These are phyloP conservation scores for Paraconiothyrium sp. DNA, from an alignment of 2,329 filamentous ascomycete genomes.

Conservation along the genomic window DNA sequence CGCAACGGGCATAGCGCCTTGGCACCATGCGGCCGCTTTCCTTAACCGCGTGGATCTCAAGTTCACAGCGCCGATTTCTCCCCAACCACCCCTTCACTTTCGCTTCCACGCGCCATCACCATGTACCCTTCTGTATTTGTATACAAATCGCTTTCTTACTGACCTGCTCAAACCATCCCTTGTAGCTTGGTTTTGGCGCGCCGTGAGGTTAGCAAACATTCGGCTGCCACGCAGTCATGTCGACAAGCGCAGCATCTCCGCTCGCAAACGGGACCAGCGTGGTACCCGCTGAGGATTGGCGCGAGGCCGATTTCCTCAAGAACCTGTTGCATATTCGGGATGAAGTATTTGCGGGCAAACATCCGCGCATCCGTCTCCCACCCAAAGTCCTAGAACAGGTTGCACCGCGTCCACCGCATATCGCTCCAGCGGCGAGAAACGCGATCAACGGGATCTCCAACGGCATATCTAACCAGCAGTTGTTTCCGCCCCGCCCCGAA, in stretches of 20 bases:
- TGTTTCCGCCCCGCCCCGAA: slow-evolving; percentile 43
- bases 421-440: slow-evolving; percentile 38
- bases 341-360: slow-evolving; percentile 79
- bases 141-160: slow-evolving; percentile 32
- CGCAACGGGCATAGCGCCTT: slow-evolving; percentile 19
- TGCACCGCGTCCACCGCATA: slow-evolving; percentile 45
- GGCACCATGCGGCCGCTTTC: slow-evolving; percentile 10
- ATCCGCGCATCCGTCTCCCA: slow-evolving; percentile 69
- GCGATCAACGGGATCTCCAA: slow-evolving; percentile 44
- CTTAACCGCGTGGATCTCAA: slow-evolving; percentile 7
- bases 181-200: slow-evolving; percentile 30
- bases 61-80: slow-evolving; percentile 22
- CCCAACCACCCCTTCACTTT: slow-evolving; percentile 36
- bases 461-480: slow-evolving; percentile 33
- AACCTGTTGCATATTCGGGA: slow-evolving; percentile 85
- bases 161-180: slow-evolving; percentile 25
- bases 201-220: slow-evolving; percentile 29
- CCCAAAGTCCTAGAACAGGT: slow-evolving; percentile 60
- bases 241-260: slow-evolving; percentile 39
- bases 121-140: slow-evolving; percentile 39
- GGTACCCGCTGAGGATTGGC: slow-evolving; percentile 49
- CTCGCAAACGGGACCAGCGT: slow-evolving; percentile 45
- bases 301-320: slow-evolving; percentile 68
- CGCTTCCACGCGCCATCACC: slow-evolving; percentile 31
- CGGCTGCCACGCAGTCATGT: slow-evolving; percentile 41